phyloP scores from a whole-genome alignment of 2,329 filamentous ascomycete genomes.

The Colletotrichum echinochloae region DNA sequence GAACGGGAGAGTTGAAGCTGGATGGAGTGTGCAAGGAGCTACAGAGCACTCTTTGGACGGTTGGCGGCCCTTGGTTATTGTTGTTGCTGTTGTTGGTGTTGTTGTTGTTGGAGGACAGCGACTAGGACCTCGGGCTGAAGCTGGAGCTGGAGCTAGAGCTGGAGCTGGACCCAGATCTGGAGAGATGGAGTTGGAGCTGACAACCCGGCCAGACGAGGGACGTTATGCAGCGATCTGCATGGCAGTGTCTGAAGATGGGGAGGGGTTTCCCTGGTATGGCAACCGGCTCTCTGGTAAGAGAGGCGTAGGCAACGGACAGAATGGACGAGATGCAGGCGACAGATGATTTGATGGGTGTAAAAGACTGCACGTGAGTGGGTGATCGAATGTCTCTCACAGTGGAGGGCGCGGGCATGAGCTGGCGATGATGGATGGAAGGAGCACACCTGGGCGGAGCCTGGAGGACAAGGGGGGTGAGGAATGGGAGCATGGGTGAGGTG shows the following conservation, averaged over 20 bases:
- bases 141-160: constrained; percentile 19
- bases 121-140: not conserved
- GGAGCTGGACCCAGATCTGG: constrained; percentile 15
- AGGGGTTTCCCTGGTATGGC: constrained; percentile 32
- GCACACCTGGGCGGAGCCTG: not conserved
- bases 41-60: not conserved
- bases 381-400: constrained; percentile 32
- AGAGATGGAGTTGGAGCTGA: constrained; percentile 21
- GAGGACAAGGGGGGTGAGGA: constrained; percentile 24
- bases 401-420: constrained; percentile 38
- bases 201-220: constrained; percentile 32
- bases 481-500: constrained; percentile 26
- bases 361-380: constrained; percentile 25
- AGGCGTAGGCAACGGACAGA: constrained; percentile 23
- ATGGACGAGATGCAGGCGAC: constrained; percentile 37
- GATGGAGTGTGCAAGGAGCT: constrained; percentile 9
- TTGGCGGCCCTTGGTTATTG: constrained; percentile 3
- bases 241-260: constrained; percentile 30
- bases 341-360: constrained; percentile 36
- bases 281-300: constrained; percentile 36
- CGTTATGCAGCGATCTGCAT: constrained; percentile 40
- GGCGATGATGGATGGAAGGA: constrained; percentile 31
- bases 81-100: too few relatives aligned
- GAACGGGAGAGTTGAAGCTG: constrained; percentile 22
- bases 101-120: not conserved